These are phyloP conservation scores for Cucumis cinereus DNA, from an alignment of 306 rosid genomes.

Conservation along the genomic window DNA sequence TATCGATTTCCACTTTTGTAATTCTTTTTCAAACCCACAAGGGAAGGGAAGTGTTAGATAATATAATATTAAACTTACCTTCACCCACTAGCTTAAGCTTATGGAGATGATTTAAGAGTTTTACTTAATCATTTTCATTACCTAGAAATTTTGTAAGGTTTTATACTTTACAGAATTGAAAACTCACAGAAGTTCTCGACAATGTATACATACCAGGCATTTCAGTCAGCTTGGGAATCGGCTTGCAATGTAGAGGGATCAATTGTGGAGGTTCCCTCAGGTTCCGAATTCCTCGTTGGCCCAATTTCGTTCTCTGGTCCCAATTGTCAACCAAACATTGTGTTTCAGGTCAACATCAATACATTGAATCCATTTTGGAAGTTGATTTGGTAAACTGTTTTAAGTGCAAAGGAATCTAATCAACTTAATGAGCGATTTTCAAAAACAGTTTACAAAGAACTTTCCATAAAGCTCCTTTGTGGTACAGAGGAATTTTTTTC, in stretches of 20 bases:
- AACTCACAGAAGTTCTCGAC: neutral
- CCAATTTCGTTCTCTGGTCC: conserved; percentile 89
- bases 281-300: conserved; percentile 46
- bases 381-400: neutral
- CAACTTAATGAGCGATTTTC: neutral
- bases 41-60: too few species aligned
- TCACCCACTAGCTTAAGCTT: too few species aligned
- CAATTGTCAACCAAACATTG: conserved; percentile 57
- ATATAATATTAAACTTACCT: too few species aligned
- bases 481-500: neutral
- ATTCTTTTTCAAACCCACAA: too few species aligned
- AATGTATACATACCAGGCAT: conserved; percentile 46
- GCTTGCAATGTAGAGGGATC: conserved; percentile 84
- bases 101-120: too few species aligned
- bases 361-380: neutral
- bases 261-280: conserved; percentile 45
- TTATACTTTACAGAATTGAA: neutral
- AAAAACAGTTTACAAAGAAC: neutral
- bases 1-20: too few species aligned
- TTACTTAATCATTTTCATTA: neutral
- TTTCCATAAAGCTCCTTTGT: neutral
- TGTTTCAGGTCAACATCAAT: conserved; percentile 62
- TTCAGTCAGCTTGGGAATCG: conserved; percentile 71
- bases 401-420: neutral
- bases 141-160: neutral